Evolutionary conservation across 257 asterid genomes (phyloP).

Genomic region (Schizonepeta tenuifolia): DNA sequence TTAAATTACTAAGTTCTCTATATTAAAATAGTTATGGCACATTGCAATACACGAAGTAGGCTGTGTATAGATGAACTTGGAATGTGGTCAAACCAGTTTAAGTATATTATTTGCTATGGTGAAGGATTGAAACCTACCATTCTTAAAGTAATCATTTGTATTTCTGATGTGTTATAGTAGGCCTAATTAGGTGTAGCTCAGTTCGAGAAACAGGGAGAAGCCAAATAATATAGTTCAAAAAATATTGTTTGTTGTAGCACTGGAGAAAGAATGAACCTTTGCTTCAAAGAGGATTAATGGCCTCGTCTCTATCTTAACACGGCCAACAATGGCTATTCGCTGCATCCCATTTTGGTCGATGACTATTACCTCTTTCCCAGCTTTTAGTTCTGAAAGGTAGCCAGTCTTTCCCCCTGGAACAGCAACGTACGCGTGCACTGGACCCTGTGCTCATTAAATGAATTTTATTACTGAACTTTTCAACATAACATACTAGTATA

Average conservation of each 20-base stretch:
- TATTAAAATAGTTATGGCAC: too few relatives aligned
- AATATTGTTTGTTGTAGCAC: constrained; percentile 12
- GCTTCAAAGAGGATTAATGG: constrained; percentile 82
- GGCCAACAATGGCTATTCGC: constrained; percentile 79
- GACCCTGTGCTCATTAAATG: constrained; percentile 51
- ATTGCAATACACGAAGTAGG: too few relatives aligned
- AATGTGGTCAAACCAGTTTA: too few relatives aligned
- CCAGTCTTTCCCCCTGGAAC: constrained; percentile 81
- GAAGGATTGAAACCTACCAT: too few relatives aligned
- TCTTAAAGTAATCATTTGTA: not conserved
- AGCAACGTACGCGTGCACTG: constrained; percentile 81
- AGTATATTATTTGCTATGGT: too few relatives aligned
- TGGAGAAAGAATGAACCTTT: constrained; percentile 50
- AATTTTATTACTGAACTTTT: too few relatives aligned
- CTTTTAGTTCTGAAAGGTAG: constrained; percentile 80
- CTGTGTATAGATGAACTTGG: too few relatives aligned
- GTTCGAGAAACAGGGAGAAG: not conserved
- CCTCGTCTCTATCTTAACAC: constrained; percentile 89
- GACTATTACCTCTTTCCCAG: constrained; percentile 79
- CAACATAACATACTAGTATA: too few relatives aligned
- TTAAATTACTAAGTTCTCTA: too few relatives aligned
- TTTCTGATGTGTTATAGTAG: not conserved
- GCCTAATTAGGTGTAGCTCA: not conserved
- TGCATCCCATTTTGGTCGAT: constrained; percentile 77
- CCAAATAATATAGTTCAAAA: not conserved